Evolutionary conservation across 2,329 filamentous ascomycete species (phyloP).

Genomic region (Microsporum canis): DNA sequence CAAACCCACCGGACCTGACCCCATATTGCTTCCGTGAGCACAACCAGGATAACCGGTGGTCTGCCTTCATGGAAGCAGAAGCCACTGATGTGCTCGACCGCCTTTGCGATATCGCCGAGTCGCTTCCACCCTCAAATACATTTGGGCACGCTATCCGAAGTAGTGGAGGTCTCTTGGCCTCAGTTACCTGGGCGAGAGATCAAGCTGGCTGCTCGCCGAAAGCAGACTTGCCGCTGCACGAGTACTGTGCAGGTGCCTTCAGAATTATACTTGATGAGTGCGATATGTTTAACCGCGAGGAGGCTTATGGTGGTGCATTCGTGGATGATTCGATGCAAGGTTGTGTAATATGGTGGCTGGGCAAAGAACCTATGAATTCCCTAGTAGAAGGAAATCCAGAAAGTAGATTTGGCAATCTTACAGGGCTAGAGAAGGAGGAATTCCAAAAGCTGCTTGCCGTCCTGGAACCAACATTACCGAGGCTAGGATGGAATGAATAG

Average conservation of each 20-base stretch:
- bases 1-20: background rate
- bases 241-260: background rate
- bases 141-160: background rate
- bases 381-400: too few relatives aligned
- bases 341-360: background rate
- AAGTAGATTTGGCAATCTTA: too few relatives aligned
- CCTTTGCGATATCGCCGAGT: background rate
- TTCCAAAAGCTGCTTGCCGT: too few relatives aligned
- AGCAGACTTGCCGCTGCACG: background rate
- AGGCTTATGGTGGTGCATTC: background rate
- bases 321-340: background rate
- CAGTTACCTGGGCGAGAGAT: background rate
- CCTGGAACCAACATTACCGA: too few relatives aligned
- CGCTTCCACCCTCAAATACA: background rate
- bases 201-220: background rate
- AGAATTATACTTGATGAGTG: background rate
- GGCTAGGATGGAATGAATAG: too few relatives aligned
- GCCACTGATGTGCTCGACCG: background rate
- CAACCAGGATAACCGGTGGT: background rate
- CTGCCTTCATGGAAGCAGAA: background rate
- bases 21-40: background rate
- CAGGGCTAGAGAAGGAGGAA: too few relatives aligned
- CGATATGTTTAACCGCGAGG: background rate
- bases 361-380: background rate
- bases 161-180: background rate